These are phyloP conservation scores for Actinidia polygama DNA, from an alignment of 179 eudicot genomes.

Conservation along the genomic window DNA sequence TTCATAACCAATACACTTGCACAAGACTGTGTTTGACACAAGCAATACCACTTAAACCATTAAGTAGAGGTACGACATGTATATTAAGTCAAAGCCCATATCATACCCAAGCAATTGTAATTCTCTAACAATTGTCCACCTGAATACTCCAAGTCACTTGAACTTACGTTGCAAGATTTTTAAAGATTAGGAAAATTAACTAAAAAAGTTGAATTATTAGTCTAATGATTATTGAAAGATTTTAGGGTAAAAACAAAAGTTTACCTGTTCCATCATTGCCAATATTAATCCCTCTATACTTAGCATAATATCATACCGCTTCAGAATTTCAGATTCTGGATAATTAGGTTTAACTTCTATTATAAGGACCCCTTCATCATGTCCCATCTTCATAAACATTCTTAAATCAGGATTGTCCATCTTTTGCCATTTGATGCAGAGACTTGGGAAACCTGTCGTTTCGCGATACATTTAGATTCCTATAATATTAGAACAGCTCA, in stretches of 20 bases:
- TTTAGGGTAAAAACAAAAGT: neutral
- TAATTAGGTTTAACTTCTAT: slow-evolving; percentile 13
- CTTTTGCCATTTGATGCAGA: neutral
- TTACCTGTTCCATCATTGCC: slow-evolving; percentile 18
- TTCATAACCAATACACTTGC: too few species aligned
- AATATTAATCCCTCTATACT: slow-evolving; percentile 13
- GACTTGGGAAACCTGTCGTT: slow-evolving; percentile 1
- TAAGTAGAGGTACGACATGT: too few species aligned
- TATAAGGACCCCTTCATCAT: slow-evolving; percentile 6
- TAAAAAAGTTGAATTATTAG: too few species aligned
- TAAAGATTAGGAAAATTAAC: neutral
- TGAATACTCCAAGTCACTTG: neutral
- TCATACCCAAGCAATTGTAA: too few species aligned
- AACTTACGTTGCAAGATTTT: neutral
- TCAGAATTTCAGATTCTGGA: slow-evolving; percentile 12
- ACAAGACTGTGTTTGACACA: too few species aligned
- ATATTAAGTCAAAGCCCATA: too few species aligned
- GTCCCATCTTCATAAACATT: slow-evolving; percentile 4
- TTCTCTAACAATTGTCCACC: neutral
- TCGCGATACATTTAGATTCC: neutral
- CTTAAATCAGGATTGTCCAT: slow-evolving; percentile 16
- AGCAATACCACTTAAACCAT: too few species aligned
- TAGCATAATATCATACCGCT: slow-evolving; percentile 1
- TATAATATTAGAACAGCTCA: too few species aligned
- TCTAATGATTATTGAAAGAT: too few species aligned